Percentiles rank a stretch among this genome's conserved stretches.
Conservation (phyloP, 1,284 basidiomycete genomes). For the Boletus austroedulis region DNA sequence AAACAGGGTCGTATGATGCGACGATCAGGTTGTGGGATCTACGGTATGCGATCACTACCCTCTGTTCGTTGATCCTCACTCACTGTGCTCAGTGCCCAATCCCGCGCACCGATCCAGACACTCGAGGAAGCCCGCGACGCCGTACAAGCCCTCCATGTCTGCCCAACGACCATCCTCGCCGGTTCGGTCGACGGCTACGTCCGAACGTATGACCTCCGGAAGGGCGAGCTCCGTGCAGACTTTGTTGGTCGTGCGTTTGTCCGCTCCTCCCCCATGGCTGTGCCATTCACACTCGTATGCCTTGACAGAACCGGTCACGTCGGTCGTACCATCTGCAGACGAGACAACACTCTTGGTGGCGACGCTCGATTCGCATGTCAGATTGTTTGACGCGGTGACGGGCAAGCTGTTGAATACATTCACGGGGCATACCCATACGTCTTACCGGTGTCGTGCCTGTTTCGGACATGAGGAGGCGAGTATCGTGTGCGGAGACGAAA, state of each 20-base stretch:
- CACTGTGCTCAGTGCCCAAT: slow-evolving; percentile 45
- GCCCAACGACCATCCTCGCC: slow-evolving; percentile 65
- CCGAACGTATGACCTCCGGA: slow-evolving; percentile 90
- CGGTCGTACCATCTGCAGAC: slow-evolving; percentile 74
- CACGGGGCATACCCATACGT: slow-evolving; percentile 69
- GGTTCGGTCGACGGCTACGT: slow-evolving; percentile 91
- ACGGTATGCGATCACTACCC: too few relatives aligned
- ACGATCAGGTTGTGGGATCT: slow-evolving; percentile 60
- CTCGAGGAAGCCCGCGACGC: slow-evolving; percentile 89
- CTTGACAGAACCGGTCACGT: slow-evolving; percentile 75
- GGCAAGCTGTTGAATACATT: slow-evolving; percentile 88
- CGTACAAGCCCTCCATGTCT: slow-evolving; percentile 76
- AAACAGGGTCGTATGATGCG: slow-evolving; percentile 79
- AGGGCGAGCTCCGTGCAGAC: slow-evolving; percentile 69
- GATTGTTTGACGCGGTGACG: slow-evolving; percentile 75
- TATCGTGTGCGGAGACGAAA: slow-evolving; percentile 79
- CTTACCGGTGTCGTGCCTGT: slow-evolving; percentile 79
- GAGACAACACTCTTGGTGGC: slow-evolving; percentile 46
- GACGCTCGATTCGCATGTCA: slow-evolving; percentile 73
- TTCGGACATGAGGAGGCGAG: slow-evolving; percentile 79
- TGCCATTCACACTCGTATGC: not conserved
- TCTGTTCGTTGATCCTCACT: too few relatives aligned
- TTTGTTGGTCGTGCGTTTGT: too few relatives aligned
- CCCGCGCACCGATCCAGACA: slow-evolving; percentile 81
- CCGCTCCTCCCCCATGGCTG: too few relatives aligned